phyloP scores from a whole-genome alignment of 2,329 filamentous ascomycete species.

The Diplocarpon mali region DNA sequence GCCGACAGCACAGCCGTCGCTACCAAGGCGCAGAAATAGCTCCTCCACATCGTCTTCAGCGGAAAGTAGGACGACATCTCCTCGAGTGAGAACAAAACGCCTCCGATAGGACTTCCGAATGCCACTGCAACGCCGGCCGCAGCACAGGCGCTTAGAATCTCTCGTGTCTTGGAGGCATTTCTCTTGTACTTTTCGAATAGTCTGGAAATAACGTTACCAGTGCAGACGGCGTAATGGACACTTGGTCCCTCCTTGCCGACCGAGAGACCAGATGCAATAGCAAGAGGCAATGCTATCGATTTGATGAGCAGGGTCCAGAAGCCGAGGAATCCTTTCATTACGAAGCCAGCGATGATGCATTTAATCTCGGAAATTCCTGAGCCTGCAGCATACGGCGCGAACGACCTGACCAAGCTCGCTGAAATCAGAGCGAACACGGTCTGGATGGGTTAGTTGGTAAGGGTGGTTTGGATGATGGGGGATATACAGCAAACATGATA shows the following conservation, averaged over 20 bases:
- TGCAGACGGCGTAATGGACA: constrained; percentile 98
- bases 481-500: constrained; percentile 65
- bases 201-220: constrained; percentile 88
- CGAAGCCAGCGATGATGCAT: constrained; percentile 95
- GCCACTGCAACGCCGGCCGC: constrained; percentile 93
- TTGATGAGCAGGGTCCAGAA: constrained; percentile 91
- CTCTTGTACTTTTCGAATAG: constrained; percentile 86
- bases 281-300: constrained; percentile 77
- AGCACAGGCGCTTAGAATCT: constrained; percentile 89
- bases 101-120: constrained; percentile 94
- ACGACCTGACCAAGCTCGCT: constrained; percentile 76
- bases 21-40: constrained; percentile 94
- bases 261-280: constrained; percentile 86
- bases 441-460: constrained; percentile 30
- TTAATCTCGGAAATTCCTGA: constrained; percentile 99
- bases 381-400: constrained; percentile 90
- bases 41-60: constrained; percentile 94
- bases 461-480: not conserved
- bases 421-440: constrained; percentile 71
- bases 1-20: constrained; percentile 85
- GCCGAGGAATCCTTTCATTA: constrained; percentile 97
- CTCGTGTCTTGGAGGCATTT: constrained; percentile 87
- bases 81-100: constrained; percentile 91
- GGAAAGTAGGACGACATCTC: constrained; percentile 97
- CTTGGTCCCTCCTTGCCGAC: constrained; percentile 96